Evolutionary conservation across 345 rosid species (phyloP).

Genomic region (Crucihimalaya himalaica): DNA sequence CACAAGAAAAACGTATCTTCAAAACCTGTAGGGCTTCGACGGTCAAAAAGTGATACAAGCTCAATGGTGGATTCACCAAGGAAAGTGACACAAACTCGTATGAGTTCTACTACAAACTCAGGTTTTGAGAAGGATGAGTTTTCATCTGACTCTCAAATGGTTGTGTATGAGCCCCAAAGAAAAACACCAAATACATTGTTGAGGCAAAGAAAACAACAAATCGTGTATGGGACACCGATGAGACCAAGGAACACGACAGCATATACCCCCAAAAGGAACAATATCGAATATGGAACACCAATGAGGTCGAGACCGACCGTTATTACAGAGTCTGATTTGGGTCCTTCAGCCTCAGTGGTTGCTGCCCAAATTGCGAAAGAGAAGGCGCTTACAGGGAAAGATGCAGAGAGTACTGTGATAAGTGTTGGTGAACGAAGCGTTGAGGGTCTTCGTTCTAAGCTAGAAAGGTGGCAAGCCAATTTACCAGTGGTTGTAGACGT

Average conservation of each 20-base stretch:
- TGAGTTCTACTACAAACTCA: constrained; percentile 45
- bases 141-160: constrained; percentile 34
- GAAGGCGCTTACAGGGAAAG: constrained; percentile 37
- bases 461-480: constrained; percentile 84
- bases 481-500: constrained; percentile 58
- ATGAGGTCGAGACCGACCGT: constrained; percentile 40
- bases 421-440: constrained; percentile 56
- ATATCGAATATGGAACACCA: constrained; percentile 41
- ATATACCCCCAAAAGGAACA: constrained; percentile 37
- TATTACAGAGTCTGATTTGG: constrained; percentile 69
- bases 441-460: constrained; percentile 80
- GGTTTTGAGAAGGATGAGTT: constrained; percentile 40
- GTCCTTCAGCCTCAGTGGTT: constrained; percentile 88
- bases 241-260: constrained; percentile 28
- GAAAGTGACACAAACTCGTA: constrained; percentile 28
- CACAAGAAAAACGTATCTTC: constrained; percentile 42
- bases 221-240: constrained; percentile 40
- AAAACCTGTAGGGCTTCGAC: constrained; percentile 64
- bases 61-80: constrained; percentile 49
- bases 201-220: constrained; percentile 23
- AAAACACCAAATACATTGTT: constrained; percentile 25
- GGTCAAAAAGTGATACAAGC: constrained; percentile 78
- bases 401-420: constrained; percentile 53
- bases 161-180: constrained; percentile 16
- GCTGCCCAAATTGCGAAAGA: constrained; percentile 64